A percentile compares a stretch with the other conserved stretches of the same genome.
These are phyloP conservation scores for Globisporangium middletonii DNA, from an alignment of 352 stramenopile species.

Conservation along the genomic window DNA sequence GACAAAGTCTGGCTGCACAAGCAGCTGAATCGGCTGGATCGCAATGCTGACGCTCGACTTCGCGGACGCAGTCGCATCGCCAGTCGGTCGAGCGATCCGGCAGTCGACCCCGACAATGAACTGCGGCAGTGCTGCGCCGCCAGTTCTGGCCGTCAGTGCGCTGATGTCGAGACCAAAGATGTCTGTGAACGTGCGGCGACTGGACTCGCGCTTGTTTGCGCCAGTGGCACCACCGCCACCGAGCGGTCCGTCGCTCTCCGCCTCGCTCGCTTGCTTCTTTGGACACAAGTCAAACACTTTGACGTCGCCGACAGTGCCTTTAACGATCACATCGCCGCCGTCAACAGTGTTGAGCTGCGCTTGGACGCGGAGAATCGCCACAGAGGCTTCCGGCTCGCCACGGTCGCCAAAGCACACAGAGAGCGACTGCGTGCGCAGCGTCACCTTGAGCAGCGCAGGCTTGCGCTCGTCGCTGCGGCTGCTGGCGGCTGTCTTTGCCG, in stretches of 20 bases:
- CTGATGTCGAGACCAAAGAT: constrained; percentile 50
- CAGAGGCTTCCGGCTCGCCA: constrained; percentile 50
- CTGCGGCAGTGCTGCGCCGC: constrained; percentile 7
- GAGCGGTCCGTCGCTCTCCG: constrained; percentile 7
- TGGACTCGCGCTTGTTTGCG: constrained; percentile 2
- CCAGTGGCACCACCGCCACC: not conserved
- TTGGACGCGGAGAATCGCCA: constrained; percentile 57
- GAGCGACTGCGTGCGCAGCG: constrained; percentile 57
- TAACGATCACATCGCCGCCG: constrained; percentile 26
- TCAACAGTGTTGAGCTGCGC: constrained; percentile 27
- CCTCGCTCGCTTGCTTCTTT: constrained; percentile 15
- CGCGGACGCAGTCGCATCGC: not conserved
- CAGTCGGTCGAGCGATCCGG: constrained; percentile 21
- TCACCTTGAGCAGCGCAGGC: constrained; percentile 30
- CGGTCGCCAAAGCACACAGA: constrained; percentile 77
- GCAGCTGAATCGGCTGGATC: constrained; percentile 47
- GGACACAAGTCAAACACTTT: constrained; percentile 67
- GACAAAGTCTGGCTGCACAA: constrained; percentile 55
- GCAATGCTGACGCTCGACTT: constrained; percentile 37
- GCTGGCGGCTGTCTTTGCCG: constrained; percentile 1
- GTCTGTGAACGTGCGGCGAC: constrained; percentile 28
- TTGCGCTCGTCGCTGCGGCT: constrained; percentile 3
- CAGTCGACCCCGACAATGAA: constrained; percentile 46
- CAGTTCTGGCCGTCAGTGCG: constrained; percentile 8
- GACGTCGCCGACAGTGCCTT: constrained; percentile 50